phyloP scores from a whole-genome alignment of 257 asterid species.

The Solanum ahanhuiri region DNA sequence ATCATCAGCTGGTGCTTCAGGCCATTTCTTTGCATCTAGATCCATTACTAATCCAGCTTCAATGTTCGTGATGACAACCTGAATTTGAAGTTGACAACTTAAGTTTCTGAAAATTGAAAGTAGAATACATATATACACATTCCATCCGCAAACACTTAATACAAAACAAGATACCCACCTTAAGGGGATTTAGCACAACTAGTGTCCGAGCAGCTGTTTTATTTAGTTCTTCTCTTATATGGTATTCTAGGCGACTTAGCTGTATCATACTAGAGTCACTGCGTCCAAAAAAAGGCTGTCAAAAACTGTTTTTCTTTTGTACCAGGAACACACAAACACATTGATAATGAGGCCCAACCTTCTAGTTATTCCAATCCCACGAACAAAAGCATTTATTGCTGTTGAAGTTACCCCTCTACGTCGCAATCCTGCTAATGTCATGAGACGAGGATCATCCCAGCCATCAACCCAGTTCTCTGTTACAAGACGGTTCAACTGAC shows the following conservation, averaged over 20 bases:
- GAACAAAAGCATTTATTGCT: conserved; percentile 79
- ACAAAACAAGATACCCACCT: conserved; percentile 32
- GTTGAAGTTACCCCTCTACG: conserved; percentile 92
- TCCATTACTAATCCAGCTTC: conserved; percentile 54
- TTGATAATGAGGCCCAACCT: conserved; percentile 33
- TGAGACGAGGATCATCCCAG: conserved; percentile 97
- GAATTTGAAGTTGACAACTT: neutral
- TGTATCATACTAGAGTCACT: conserved; percentile 82
- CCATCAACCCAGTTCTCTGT: conserved; percentile 88
- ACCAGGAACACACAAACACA: neutral
- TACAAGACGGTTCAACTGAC: conserved; percentile 83
- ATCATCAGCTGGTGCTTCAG: conserved; percentile 70
- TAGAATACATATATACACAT: neutral
- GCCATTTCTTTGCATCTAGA: conserved; percentile 92
- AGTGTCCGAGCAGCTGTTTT: conserved; percentile 66
- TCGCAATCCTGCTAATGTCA: conserved; percentile 87
- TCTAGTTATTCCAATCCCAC: conserved; percentile 93
- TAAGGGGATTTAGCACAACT: conserved; percentile 85
- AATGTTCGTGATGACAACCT: conserved; percentile 80
- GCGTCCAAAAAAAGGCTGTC: conserved; percentile 18
- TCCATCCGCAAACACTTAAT: neutral
- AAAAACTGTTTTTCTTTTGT: neutral
- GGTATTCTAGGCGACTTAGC: conserved; percentile 75
- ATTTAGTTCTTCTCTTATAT: conserved; percentile 87
- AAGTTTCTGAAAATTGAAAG: neutral